Conservation (phyloP, 768 basidiomycete species). For the Rhizopogon salebrosus region DNA sequence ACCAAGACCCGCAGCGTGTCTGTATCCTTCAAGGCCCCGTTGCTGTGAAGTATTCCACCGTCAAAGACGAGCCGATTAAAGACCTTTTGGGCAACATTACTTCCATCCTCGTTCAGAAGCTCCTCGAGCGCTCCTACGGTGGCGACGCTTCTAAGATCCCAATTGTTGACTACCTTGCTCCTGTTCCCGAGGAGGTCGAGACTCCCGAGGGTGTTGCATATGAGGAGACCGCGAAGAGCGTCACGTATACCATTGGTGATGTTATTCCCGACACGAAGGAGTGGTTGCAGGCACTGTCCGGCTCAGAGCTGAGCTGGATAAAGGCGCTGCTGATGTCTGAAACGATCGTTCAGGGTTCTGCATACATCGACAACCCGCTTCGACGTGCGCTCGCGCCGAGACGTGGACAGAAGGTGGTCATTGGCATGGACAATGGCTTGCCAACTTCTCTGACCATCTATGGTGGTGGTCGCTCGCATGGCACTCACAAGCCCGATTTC, state of each 20-base stretch:
- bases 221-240: slow-evolving; percentile 36
- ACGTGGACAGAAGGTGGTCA: slow-evolving; percentile 67
- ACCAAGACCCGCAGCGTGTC: slow-evolving; percentile 97
- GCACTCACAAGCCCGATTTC: slow-evolving; percentile 66
- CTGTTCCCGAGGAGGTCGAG: slow-evolving; percentile 35
- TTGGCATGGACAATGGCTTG: slow-evolving; percentile 40
- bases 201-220: slow-evolving; percentile 37
- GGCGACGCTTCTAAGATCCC: slow-evolving; percentile 77
- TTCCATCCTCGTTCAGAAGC: slow-evolving; percentile 65
- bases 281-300: slow-evolving; percentile 86
- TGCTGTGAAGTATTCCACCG: slow-evolving; percentile 79
- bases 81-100: slow-evolving; percentile 90
- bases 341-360: slow-evolving; percentile 81
- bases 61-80: slow-evolving; percentile 92
- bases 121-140: slow-evolving; percentile 72
- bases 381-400: slow-evolving; percentile 84
- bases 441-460: slow-evolving; percentile 62
- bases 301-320: slow-evolving; percentile 79
- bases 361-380: slow-evolving; percentile 86
- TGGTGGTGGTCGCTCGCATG: slow-evolving; percentile 78
- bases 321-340: slow-evolving; percentile 76
- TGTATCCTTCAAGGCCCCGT: slow-evolving; percentile 97
- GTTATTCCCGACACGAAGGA: slow-evolving; percentile 53
- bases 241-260: slow-evolving; percentile 47
- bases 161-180: slow-evolving; percentile 77